These are phyloP conservation scores for Isatis tinctoria DNA, from an alignment of 345 rosid species.

Conservation along the genomic window DNA sequence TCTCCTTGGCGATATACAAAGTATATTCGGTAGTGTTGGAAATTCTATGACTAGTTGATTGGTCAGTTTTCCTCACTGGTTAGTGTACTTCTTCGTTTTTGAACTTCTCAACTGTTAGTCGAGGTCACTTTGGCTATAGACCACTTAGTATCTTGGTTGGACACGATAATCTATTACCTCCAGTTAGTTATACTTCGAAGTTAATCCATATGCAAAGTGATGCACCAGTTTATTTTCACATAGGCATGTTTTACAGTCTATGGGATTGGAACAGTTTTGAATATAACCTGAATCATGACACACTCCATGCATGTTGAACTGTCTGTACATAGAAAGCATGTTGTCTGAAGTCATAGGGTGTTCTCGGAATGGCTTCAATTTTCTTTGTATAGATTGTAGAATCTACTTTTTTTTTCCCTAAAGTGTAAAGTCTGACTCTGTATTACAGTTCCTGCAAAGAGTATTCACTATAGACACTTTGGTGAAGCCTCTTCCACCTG, in stretches of 20 bases:
- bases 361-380: not conserved
- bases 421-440: not conserved
- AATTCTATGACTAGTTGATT: not conserved
- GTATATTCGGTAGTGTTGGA: not conserved
- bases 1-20: not conserved
- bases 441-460: conserved; percentile 72
- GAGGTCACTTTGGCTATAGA: not conserved
- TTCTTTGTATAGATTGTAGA: not conserved
- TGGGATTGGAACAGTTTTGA: not conserved
- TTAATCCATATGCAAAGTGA: no score
- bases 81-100: not conserved
- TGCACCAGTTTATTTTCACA: not conserved
- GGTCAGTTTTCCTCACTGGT: not conserved
- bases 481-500: conserved; percentile 96
- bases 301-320: not conserved
- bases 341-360: not conserved
- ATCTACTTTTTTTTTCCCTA: not conserved
- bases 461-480: conserved; percentile 90
- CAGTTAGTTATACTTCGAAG: not conserved
- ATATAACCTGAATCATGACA: not conserved
- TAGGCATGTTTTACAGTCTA: not conserved
- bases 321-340: not conserved
- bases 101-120: not conserved
- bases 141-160: not conserved
- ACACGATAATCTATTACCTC: not conserved